These are phyloP conservation scores for Conoideocrella luteorostrata DNA, from an alignment of 2,329 filamentous ascomycete species.

Conservation along the genomic window DNA sequence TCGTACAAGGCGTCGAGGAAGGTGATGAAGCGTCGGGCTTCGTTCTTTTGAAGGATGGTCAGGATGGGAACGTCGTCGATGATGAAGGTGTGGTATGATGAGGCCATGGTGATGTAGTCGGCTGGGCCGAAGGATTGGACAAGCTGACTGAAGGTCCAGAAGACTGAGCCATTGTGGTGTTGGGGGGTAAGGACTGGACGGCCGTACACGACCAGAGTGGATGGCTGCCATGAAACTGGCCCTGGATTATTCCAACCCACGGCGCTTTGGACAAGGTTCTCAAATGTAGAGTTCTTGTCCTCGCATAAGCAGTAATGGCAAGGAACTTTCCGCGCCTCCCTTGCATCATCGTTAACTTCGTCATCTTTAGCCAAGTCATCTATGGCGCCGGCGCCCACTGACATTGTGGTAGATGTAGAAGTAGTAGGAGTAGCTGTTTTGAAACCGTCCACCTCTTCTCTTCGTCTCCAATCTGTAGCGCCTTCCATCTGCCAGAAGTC, in stretches of 20 bases:
- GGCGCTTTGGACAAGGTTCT: constrained; percentile 15
- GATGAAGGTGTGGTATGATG: constrained; percentile 72
- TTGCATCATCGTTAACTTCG: neutral
- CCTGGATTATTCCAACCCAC: constrained; percentile 16
- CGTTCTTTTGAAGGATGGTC: constrained; percentile 65
- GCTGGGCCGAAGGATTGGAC: constrained; percentile 67
- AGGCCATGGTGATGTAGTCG: constrained; percentile 77
- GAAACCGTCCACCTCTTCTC: constrained; percentile 32
- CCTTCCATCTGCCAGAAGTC: constrained; percentile 83
- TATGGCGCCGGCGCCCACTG: neutral
- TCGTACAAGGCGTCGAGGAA: constrained; percentile 77
- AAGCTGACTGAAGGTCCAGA: constrained; percentile 63
- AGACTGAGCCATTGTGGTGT: constrained; percentile 49
- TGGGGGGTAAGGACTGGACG: constrained; percentile 54
- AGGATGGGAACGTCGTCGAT: constrained; percentile 64
- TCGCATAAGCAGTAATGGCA: constrained; percentile 22
- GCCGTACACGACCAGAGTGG: constrained; percentile 52
- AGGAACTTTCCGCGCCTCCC: constrained; percentile 18
- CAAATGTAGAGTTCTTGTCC: constrained; percentile 22
- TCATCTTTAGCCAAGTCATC: neutral
- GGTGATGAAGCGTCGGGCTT: constrained; percentile 74
- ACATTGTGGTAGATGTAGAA: too few species aligned
- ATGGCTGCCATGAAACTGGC: constrained; percentile 34
- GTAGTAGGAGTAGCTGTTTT: constrained; percentile 1
- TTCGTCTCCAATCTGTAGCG: constrained; percentile 61